These are phyloP conservation scores for Sugiyamaella boreocaroliniensis DNA, from an alignment of 805 yeast species.

Conservation along the genomic window DNA sequence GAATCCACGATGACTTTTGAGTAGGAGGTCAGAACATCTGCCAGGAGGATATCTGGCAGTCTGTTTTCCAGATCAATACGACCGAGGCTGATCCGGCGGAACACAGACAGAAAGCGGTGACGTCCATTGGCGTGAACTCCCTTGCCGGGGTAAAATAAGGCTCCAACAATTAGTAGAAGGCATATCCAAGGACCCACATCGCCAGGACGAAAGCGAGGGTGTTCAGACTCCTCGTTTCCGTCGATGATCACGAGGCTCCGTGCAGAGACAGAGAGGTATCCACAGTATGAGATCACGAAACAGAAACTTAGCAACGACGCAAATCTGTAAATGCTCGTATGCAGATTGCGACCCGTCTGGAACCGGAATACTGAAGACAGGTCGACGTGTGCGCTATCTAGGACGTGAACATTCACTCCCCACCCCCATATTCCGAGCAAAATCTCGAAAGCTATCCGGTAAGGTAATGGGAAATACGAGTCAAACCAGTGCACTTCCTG, in stretches of 20 bases:
- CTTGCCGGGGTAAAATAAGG: slow-evolving; percentile 34
- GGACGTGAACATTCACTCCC: slow-evolving; percentile 26
- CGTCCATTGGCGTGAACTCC: slow-evolving; percentile 34
- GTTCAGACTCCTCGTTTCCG: slow-evolving; percentile 4
- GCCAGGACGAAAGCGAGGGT: slow-evolving; percentile 13
- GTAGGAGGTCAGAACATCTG: slow-evolving; percentile 82
- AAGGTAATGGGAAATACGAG: slow-evolving; percentile 42
- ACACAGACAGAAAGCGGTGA: slow-evolving; percentile 38
- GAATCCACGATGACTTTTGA: slow-evolving; percentile 70
- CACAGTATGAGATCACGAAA: too few species aligned
- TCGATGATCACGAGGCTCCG: slow-evolving; percentile 21
- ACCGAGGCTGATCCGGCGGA: slow-evolving; percentile 48
- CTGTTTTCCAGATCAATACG: slow-evolving; percentile 50
- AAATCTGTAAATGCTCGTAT: slow-evolving; percentile 34
- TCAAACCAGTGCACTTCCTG: slow-evolving; percentile 24
- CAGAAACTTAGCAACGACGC: slow-evolving; percentile 22
- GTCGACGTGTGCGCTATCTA: slow-evolving; percentile 23
- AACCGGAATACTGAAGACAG: slow-evolving; percentile 21
- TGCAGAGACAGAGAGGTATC: slow-evolving; percentile 24
- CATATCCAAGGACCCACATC: slow-evolving; percentile 36
- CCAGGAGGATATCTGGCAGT: slow-evolving; percentile 71
- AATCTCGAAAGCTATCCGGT: slow-evolving; percentile 27
- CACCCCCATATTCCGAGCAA: slow-evolving; percentile 32
- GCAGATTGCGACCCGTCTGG: slow-evolving; percentile 22
- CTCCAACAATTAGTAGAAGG: slow-evolving; percentile 31